Evolutionary conservation across 306 rosid genomes (phyloP), one percentile per base, ranked within the genome.

Genomic region (Corylus avellana): DNA sequence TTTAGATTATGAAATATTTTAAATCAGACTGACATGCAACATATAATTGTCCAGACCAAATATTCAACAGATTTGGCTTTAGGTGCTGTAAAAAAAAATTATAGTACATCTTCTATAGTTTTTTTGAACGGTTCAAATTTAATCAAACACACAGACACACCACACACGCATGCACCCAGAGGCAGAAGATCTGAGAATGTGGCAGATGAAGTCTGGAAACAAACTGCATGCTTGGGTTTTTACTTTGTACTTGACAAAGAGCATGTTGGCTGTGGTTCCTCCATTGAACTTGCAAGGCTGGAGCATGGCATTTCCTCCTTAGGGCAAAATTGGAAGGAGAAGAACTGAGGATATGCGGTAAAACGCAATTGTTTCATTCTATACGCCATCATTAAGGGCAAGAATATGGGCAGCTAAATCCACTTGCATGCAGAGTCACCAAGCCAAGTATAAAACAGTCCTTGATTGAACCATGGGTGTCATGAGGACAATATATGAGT

Each of bases 381-480:
- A 16, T 62, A 62, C n/a, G 8, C 51, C 25, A 39, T 42, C 27
- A 14, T 37, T 18, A 67, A 4, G 51, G 50, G 72, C 51, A 42
- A 8, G 12, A 10, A 67, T 18, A 1, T 18, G 27, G 0, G 70
- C 12, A 32, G 48, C 47, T 7, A 14, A 42, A 42, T 42, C 46
- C 46, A 42, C 46, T 42, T 42, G 46, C 46, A 42, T 6, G 46
- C 44, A 37, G 42, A 42, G 46, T 5, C 49, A 39, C 9, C 49
- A 67, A 42, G 72, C 13, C 27, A n/a, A 67, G 72, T 18, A 39
- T 67, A 48, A 67, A 67, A 67, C 72, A 42, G 27, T 10, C 72
- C 51, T 27, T 18, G 51, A 18, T 67, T 8, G 50, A 67, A 67
- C 46, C 27, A 8, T 9, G 72, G 27, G 37, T 39, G 49, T 37